Base-by-base conservation (phyloP, 352 stramenopile species). In the Globisporangium sylvaticum region DNA sequence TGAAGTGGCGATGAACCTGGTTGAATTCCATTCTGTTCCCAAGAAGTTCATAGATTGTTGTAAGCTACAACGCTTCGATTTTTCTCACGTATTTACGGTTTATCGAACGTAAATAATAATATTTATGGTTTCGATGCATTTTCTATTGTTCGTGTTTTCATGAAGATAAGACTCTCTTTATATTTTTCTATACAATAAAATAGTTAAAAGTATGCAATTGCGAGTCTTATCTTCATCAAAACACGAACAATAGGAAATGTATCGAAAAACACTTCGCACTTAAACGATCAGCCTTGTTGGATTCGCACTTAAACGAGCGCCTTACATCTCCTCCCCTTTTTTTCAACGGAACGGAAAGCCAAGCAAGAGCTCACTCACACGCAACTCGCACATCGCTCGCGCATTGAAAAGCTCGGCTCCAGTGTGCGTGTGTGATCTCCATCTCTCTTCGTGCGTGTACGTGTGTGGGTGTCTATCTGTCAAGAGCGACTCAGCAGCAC, bases 401-500 rank as follows among this genome's bases (percentile, higher is more conserved):
- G 39, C 42, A 50, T 34, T 60, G 27, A 44, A 44, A 32, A 60
- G 29, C 54, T 60, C 29, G 15, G 34, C 29, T 44, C 9, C 22
- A 29, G 54, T 44, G 58, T 54, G 57, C 32, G 27, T 25, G 58
- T 25, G 34, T 63, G 58, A 20, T 42, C 48, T 32, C 27, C 8
- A 50, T 63, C 57, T 34, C 46, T 39, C 18, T 44, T 10, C 25
- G 24, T 10, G 54, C 18, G 29, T 46, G 54, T 32, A 20, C 29
- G 37, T n/a, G 37, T 42, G 57, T 27, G 34, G 27, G 27, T 24
- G 27, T 55, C 37, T 27, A 37, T 64, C 25, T 44, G 44, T 18
- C 9, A 58, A 65, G 57, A 59, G 27, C 54, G 27, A 22, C 53
- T 6, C 42, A 64, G 37, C 37, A 56, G 56, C 22, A 48, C 25